A percentile compares a stretch with the other conserved stretches of the same genome.
phyloP scores from a whole-genome alignment of 495 filamentous ascomycete genomes.

The Podospora pseudopauciseta region DNA sequence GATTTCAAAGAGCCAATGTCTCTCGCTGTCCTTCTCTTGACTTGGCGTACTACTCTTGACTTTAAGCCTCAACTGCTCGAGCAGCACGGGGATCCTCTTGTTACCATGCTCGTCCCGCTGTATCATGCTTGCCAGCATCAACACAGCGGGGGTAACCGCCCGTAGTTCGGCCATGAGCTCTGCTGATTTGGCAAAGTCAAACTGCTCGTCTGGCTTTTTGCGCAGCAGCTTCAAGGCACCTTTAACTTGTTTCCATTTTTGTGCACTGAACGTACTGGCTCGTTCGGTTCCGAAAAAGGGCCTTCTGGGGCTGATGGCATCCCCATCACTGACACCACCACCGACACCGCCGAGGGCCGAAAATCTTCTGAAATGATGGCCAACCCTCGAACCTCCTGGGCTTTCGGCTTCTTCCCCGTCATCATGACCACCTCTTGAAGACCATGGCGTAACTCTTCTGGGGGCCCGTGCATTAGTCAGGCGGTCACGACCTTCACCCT shows the following conservation, averaged over 20 bases:
- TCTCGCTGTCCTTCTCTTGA: slow-evolving; percentile 60
- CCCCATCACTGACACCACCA: slow-evolving; percentile 49
- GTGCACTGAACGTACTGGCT: slow-evolving; percentile 72
- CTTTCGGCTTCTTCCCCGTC: slow-evolving; percentile 42
- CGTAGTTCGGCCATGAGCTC: slow-evolving; percentile 94
- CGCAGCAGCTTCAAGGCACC: slow-evolving; percentile 78
- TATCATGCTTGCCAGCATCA: slow-evolving; percentile 94
- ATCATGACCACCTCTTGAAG: slow-evolving; percentile 26
- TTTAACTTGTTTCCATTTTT: slow-evolving; percentile 85
- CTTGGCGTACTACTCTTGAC: slow-evolving; percentile 73
- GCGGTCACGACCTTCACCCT: slow-evolving; percentile 81
- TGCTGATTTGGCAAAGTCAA: slow-evolving; percentile 92
- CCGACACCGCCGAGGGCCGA: slow-evolving; percentile 67
- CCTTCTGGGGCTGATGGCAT: slow-evolving; percentile 45
- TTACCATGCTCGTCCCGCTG: slow-evolving; percentile 96
- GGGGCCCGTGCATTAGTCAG: slow-evolving; percentile 54
- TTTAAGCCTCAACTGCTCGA: slow-evolving; percentile 90
- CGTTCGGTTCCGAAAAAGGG: slow-evolving; percentile 58
- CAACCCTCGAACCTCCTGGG: slow-evolving; percentile 57
- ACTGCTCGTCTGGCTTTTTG: slow-evolving; percentile 75
- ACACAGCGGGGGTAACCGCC: slow-evolving; percentile 82
- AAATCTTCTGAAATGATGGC: slow-evolving; percentile 68
- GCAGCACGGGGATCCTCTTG: slow-evolving; percentile 85
- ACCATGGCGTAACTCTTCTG: slow-evolving; percentile 56
- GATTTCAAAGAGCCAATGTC: slow-evolving; percentile 84